These are phyloP conservation scores for Trypanosoma cruzi DNA, from an alignment of 208 protist species.

Conservation along the genomic window DNA sequence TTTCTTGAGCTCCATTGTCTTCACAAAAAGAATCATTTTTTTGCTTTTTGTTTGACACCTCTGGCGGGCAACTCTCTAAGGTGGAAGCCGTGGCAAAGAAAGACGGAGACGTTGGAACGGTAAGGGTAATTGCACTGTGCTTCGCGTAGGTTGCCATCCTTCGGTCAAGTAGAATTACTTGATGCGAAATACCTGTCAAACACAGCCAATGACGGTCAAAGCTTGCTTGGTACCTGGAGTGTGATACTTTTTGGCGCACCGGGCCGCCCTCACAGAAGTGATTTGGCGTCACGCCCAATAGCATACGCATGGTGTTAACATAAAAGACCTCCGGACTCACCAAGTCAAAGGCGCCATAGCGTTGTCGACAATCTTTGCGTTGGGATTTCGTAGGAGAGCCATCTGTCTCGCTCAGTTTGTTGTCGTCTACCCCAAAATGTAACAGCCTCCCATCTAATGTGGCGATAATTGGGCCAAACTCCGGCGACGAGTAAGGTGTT, in stretches of 20 bases:
- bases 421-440: neutral
- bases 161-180: slow-evolving; percentile 26
- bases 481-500: neutral
- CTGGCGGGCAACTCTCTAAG: neutral
- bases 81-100: neutral
- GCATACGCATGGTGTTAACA: neutral
- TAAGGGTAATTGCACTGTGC: slow-evolving; percentile 20
- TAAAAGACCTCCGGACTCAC: slow-evolving; percentile 13
- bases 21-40: neutral
- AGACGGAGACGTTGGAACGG: neutral
- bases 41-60: neutral
- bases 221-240: slow-evolving; percentile 11
- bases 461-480: slow-evolving; percentile 12
- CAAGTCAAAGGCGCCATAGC: slow-evolving; percentile 16
- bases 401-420: neutral
- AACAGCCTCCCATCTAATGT: slow-evolving; percentile 28
- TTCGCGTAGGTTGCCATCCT: slow-evolving; percentile 9
- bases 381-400: neutral
- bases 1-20: slow-evolving; percentile 1
- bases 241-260: slow-evolving; percentile 16
- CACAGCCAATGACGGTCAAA: slow-evolving; percentile 28
- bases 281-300: neutral
- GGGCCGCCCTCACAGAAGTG: slow-evolving; percentile 30
- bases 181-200: slow-evolving; percentile 4
- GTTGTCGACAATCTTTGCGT: neutral